Percentiles rank a stretch among this genome's conserved stretches.
Conservation (phyloP, 2,329 filamentous ascomycete species). For the Cercospora sojina region DNA sequence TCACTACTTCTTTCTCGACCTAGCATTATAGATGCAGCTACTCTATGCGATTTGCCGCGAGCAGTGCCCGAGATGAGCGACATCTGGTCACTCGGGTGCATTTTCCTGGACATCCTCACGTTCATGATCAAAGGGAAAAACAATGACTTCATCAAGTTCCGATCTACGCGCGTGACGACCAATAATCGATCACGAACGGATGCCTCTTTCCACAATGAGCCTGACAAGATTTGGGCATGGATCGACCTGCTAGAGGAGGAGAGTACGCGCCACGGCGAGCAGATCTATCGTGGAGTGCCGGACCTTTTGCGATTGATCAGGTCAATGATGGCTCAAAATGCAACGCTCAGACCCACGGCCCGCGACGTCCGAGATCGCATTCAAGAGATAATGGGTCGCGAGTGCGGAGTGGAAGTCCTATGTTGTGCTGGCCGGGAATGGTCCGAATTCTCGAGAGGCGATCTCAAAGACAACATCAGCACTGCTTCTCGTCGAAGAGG, state of each 20-base stretch:
- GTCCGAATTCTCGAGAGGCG: conserved; percentile 16
- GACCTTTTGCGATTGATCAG: conserved; percentile 44
- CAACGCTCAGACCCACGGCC: conserved; percentile 44
- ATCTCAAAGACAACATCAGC: conserved; percentile 14
- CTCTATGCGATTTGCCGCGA: conserved; percentile 43
- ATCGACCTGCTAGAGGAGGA: conserved; percentile 52
- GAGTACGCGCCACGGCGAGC: conserved; percentile 26
- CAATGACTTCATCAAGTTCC: conserved; percentile 64
- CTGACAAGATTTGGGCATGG: conserved; percentile 68
- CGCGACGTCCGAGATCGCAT: conserved; percentile 43
- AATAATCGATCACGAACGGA: conserved; percentile 46
- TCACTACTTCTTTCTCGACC: conserved; percentile 25
- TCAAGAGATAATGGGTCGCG: conserved; percentile 31
- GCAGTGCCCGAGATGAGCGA: conserved; percentile 54
- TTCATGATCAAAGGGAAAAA: conserved; percentile 68
- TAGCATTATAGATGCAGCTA: conserved; percentile 44
- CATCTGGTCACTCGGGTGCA: conserved; percentile 70
- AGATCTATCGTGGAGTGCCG: conserved; percentile 43
- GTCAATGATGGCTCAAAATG: conserved; percentile 45
- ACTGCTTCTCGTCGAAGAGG: conserved; percentile 12
- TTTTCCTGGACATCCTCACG: conserved; percentile 69
- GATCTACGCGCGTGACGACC: conserved; percentile 57
- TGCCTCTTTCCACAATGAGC: conserved; percentile 70
- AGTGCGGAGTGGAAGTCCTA: conserved; percentile 33
- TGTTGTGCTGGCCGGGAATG: conserved; percentile 36